Percentiles rank a stretch among this genome's conserved stretches.
These are phyloP conservation scores for Astragalus glycyphyllos DNA, from an alignment of 306 rosid genomes.

Conservation along the genomic window DNA sequence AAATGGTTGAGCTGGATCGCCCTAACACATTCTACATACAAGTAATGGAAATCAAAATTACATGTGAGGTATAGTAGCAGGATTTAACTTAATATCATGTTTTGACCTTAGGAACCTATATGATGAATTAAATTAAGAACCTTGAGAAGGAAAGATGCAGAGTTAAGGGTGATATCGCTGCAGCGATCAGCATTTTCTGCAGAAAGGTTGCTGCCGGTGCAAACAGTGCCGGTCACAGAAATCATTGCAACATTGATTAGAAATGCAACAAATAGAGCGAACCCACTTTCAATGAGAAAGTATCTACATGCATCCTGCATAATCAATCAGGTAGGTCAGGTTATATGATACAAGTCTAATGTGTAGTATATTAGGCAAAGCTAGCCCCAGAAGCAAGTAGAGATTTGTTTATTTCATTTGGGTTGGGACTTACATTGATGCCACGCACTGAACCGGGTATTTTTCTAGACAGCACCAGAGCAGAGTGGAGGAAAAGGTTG, in stretches of 20 bases:
- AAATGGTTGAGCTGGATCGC: constrained; percentile 69
- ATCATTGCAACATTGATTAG: constrained; percentile 75
- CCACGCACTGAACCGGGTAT: constrained; percentile 70
- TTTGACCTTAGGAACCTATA: neutral
- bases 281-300: constrained; percentile 78
- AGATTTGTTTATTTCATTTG: neutral
- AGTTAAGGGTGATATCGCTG: constrained; percentile 64
- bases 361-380: neutral
- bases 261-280: constrained; percentile 79
- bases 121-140: constrained; percentile 44
- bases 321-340: neutral
- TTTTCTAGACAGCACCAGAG: constrained; percentile 87
- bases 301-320: constrained; percentile 83
- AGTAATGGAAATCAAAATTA: neutral
- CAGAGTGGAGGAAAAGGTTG: constrained; percentile 94
- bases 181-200: constrained; percentile 41
- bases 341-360: neutral
- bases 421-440: constrained; percentile 63
- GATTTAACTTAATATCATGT: neutral
- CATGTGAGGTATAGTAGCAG: neutral
- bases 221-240: constrained; percentile 76
- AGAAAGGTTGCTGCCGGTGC: constrained; percentile 54
- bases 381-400: neutral
- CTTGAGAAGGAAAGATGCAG: constrained; percentile 91
- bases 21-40: constrained; percentile 78